These are phyloP conservation scores for Cordyceps pruinosa DNA, from an alignment of 2,329 filamentous ascomycete species.

Conservation along the genomic window DNA sequence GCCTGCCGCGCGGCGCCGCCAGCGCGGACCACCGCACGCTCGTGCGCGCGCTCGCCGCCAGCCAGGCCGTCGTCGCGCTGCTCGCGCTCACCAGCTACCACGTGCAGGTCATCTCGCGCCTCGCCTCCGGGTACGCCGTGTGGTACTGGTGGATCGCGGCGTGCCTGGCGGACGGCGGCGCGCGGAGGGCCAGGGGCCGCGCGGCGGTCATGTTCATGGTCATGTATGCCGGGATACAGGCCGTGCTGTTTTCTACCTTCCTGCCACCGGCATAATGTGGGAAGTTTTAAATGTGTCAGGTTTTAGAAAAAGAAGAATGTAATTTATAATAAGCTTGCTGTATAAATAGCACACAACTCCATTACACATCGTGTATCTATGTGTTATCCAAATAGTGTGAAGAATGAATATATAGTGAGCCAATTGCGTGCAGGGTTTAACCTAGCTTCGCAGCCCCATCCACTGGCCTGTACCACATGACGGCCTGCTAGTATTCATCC, in stretches of 20 bases:
- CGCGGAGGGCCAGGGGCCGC: constrained; percentile 26
- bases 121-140: constrained; percentile 80
- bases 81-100: constrained; percentile 77
- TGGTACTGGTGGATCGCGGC: constrained; percentile 80
- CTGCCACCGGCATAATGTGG: constrained; percentile 68
- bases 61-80: constrained; percentile 64
- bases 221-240: constrained; percentile 79
- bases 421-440: background rate
- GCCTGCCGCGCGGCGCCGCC: too few relatives aligned
- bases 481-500: constrained; percentile 43
- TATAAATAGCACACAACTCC: constrained; percentile 5
- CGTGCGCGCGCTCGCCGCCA: constrained; percentile 55
- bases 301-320: background rate
- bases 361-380: background rate
- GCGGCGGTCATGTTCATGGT: constrained; percentile 60
- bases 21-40: constrained; percentile 23
- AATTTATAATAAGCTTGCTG: constrained; percentile 1
- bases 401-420: background rate
- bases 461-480: background rate
- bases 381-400: background rate
- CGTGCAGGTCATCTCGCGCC: constrained; percentile 85
- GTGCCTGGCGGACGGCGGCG: constrained; percentile 29
- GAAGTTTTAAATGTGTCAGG: background rate
- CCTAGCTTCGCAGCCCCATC: background rate
- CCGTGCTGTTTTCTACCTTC: constrained; percentile 78